These are phyloP conservation scores for Chondrus crispus DNA, from an alignment of 23 red algal species.

Conservation along the genomic window DNA sequence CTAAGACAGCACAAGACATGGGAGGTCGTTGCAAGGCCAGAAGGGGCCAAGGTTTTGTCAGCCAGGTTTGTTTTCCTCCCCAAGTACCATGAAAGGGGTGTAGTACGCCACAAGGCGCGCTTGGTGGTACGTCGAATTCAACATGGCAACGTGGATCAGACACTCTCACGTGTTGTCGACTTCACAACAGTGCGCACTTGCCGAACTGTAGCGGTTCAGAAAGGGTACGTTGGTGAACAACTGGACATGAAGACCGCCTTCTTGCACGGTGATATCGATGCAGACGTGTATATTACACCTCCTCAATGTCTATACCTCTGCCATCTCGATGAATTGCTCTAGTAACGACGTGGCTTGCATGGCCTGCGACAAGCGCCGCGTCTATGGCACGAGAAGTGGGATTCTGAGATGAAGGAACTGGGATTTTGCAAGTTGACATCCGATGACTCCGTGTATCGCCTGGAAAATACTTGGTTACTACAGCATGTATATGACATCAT, in stretches of 20 bases:
- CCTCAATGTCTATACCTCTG: background rate
- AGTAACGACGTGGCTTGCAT: background rate
- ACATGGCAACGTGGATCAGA: background rate
- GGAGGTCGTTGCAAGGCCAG: background rate
- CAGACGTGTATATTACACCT: background rate
- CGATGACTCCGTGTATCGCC: background rate
- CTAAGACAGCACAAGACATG: background rate
- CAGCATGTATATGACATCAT: background rate
- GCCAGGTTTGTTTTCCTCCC: background rate
- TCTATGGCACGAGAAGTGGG: background rate
- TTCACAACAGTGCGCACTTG: background rate
- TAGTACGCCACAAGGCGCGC: background rate
- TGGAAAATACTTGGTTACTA: background rate
- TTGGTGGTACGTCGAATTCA: background rate
- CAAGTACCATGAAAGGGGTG: background rate
- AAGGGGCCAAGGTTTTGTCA: background rate
- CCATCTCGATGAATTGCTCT: background rate
- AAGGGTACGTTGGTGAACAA: background rate
- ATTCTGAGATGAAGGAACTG: background rate
- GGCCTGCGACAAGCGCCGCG: background rate
- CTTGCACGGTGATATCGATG: background rate
- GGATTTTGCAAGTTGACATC: background rate
- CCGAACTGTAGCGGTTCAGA: background rate
- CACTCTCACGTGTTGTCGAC: background rate
- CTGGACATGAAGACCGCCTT: slow-evolving; percentile 2